Evolutionary conservation across 139 green algal species (phyloP).

Genomic region (Tetradesmus lagerheimii): DNA sequence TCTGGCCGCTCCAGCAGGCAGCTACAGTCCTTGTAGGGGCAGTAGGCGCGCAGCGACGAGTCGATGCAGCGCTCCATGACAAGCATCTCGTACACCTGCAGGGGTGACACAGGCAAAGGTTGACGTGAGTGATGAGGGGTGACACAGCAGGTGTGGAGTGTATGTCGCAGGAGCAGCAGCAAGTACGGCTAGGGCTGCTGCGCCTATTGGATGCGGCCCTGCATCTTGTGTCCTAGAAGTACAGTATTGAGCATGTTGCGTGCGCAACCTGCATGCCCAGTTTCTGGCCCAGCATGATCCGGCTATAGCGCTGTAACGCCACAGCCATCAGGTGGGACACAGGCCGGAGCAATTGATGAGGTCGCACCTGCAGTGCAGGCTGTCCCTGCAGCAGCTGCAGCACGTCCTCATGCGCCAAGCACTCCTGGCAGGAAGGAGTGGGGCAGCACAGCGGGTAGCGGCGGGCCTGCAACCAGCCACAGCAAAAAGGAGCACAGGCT

Average conservation of each 20-base stretch:
- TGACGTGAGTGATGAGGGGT: no score
- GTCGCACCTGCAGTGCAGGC: constrained; percentile 22
- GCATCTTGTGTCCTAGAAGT: no score
- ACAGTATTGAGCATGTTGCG: no score
- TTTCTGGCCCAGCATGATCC: no score
- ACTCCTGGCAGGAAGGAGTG: constrained; percentile 40
- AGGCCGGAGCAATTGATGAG: no score
- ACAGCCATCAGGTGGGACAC: no score
- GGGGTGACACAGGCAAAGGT: not conserved
- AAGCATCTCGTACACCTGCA: constrained; percentile 44
- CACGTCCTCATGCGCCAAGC: constrained; percentile 28
- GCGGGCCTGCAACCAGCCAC: constrained; percentile 24
- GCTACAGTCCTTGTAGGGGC: constrained; percentile 58
- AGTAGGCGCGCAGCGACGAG: constrained; percentile 49
- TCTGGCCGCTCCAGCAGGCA: constrained; percentile 40
- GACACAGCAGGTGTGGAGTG: not conserved
- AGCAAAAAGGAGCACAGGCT: not conserved
- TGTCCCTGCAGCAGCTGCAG: constrained; percentile 3
- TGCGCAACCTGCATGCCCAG: no score
- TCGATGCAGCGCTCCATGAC: constrained; percentile 55
- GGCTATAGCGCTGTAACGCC: no score
- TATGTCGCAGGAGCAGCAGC: not conserved
- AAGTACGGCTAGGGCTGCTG: no score
- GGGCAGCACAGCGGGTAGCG: constrained; percentile 55
- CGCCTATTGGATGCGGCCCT: no score